These are phyloP conservation scores for Diospyros lotus DNA, from an alignment of 148 eudicot species.

Conservation along the genomic window DNA sequence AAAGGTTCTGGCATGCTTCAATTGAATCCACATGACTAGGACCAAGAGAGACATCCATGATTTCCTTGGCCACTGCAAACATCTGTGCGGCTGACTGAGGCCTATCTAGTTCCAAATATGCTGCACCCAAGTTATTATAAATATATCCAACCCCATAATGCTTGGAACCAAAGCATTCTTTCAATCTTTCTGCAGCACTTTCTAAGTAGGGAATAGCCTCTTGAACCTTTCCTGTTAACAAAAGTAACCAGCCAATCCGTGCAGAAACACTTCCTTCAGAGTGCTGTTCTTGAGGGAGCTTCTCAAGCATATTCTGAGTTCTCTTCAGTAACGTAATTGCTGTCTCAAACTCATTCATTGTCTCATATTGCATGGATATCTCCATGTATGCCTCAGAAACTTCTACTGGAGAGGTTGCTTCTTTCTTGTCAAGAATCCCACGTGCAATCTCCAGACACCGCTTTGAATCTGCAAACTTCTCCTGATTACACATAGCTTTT, in stretches of 20 bases:
- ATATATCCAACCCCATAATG: slow-evolving; percentile 86
- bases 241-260: slow-evolving; percentile 80
- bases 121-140: slow-evolving; percentile 88
- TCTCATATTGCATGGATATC: slow-evolving; percentile 81
- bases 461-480: slow-evolving; percentile 68
- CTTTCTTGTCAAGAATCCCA: slow-evolving; percentile 65
- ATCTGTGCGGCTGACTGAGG: slow-evolving; percentile 93
- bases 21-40: slow-evolving; percentile 80
- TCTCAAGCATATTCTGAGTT: slow-evolving; percentile 62
- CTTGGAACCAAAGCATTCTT: slow-evolving; percentile 80
- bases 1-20: slow-evolving; percentile 83
- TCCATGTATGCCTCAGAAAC: slow-evolving; percentile 83
- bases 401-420: slow-evolving; percentile 42
- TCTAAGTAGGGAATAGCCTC: slow-evolving; percentile 77
- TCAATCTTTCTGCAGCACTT: slow-evolving; percentile 72
- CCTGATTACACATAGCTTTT: slow-evolving; percentile 73
- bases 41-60: slow-evolving; percentile 93
- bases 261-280: slow-evolving; percentile 74
- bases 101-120: slow-evolving; percentile 90
- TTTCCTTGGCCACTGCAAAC: slow-evolving; percentile 88
- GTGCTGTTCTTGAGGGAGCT: slow-evolving; percentile 77
- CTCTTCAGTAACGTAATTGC: slow-evolving; percentile 72
- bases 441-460: slow-evolving; percentile 70
- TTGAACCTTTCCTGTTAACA: slow-evolving; percentile 74
- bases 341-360: slow-evolving; percentile 79